A percentile compares a stretch with the other conserved stretches of the same genome.
Conservation (phyloP, 2,329 filamentous ascomycete genomes). For the Atkinsonella hypoxylon region DNA sequence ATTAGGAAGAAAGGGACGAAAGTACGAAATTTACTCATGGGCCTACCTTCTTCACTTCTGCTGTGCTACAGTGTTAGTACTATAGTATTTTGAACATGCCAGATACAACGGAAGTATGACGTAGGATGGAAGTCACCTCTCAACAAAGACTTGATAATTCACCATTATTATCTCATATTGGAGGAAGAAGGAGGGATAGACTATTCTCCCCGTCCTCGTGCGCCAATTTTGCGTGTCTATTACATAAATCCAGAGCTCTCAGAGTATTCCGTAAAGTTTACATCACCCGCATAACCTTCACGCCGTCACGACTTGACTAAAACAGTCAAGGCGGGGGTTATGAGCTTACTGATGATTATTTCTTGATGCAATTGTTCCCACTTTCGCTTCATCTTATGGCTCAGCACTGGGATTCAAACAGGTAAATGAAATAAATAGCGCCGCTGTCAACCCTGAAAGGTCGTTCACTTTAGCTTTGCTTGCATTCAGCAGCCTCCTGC, state of each 20-base stretch:
- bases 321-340: neutral
- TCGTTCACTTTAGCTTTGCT: slow-evolving; percentile 60
- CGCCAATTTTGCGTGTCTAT: slow-evolving; percentile 9
- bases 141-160: neutral
- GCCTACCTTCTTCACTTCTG: too few relatives aligned
- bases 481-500: slow-evolving; percentile 91
- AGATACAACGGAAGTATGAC: too few relatives aligned
- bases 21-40: too few relatives aligned
- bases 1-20: too few relatives aligned
- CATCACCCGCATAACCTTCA: neutral
- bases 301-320: neutral
- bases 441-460: neutral
- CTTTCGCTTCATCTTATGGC: neutral
- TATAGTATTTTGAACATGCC: too few relatives aligned
- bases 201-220: slow-evolving; percentile 3
- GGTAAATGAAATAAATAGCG: neutral
- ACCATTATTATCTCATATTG: neutral
- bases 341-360: slow-evolving; percentile 2
- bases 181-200: neutral
- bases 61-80: too few relatives aligned
- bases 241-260: slow-evolving; percentile 7
- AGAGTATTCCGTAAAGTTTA: neutral
- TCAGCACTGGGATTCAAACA: slow-evolving; percentile 1
- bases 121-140: too few relatives aligned
- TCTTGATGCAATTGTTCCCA: slow-evolving; percentile 1